Evolutionary conservation across 805 yeast species (phyloP).

Genomic region (Yamadazyma ubonensis): DNA sequence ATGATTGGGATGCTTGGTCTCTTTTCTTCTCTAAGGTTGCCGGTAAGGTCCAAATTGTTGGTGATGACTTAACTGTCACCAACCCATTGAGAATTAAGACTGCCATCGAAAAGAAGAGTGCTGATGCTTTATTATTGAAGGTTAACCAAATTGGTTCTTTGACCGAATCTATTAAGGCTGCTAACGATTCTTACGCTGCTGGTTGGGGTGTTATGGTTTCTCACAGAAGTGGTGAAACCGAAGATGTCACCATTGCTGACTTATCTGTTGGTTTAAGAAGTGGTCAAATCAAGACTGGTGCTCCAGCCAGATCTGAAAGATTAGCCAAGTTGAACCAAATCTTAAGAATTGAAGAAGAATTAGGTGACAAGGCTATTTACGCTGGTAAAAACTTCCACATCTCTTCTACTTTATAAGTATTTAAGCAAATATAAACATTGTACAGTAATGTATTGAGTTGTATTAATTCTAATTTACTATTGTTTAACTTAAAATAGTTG

Average conservation of each 20-base stretch:
- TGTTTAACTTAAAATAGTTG: too few species aligned
- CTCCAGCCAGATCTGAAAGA: conserved; percentile 99
- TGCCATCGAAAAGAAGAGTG: conserved; percentile 96
- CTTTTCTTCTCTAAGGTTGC: conserved; percentile 72
- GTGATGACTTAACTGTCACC: conserved; percentile 98
- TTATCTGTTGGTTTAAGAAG: conserved; percentile 96
- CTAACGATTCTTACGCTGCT: conserved; percentile 90
- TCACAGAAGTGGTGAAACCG: conserved; percentile 99
- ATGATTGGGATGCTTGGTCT: conserved; percentile 98
- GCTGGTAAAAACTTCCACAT: conserved; percentile 90
- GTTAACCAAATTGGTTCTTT: conserved; percentile 98
- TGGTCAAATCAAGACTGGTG: conserved; percentile 99
- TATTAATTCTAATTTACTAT: neutral
- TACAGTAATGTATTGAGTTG: neutral
- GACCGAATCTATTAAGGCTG: conserved; percentile 95
- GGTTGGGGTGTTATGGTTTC: conserved; percentile 99
- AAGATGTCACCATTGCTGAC: conserved; percentile 98
- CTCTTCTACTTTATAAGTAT: conserved; percentile 38
- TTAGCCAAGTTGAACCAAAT: conserved; percentile 98
- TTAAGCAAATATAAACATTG: neutral
- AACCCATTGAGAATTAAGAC: conserved; percentile 92
- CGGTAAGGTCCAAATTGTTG: conserved; percentile 84
- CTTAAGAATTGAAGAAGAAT: conserved; percentile 97
- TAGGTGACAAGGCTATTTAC: conserved; percentile 95
- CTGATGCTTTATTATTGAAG: conserved; percentile 92